Conservation (phyloP, 495 filamentous ascomycete species). For the Penicillium dipodomyicola region DNA sequence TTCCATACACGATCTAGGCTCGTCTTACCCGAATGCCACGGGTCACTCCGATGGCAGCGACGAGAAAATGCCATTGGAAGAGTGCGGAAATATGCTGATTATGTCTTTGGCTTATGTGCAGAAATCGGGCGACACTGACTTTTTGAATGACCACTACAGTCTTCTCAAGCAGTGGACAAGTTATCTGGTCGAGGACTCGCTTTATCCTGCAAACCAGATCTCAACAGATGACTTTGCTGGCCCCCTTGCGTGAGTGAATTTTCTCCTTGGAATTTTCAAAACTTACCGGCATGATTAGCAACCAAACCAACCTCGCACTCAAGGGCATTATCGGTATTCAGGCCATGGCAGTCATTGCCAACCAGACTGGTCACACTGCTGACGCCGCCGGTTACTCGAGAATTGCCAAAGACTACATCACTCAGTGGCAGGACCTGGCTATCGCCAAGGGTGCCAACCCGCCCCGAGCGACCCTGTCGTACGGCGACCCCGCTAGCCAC, state of each 20-base stretch:
- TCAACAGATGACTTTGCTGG: constrained; percentile 95
- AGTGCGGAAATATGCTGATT: constrained; percentile 94
- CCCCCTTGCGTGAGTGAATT: constrained; percentile 59
- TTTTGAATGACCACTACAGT: constrained; percentile 58
- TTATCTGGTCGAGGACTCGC: constrained; percentile 76
- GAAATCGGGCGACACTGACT: constrained; percentile 43
- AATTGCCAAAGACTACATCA: constrained; percentile 72
- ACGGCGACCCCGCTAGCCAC: constrained; percentile 50
- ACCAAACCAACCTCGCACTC: constrained; percentile 87
- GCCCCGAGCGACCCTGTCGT: constrained; percentile 78
- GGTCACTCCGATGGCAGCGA: constrained; percentile 79
- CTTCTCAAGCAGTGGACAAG: constrained; percentile 83
- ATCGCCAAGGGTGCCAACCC: constrained; percentile 64
- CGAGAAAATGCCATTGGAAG: constrained; percentile 90
- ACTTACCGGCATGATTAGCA: constrained; percentile 40
- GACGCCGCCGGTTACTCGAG: constrained; percentile 64
- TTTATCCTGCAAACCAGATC: constrained; percentile 82
- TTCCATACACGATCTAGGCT: constrained; percentile 87
- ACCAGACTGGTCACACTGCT: constrained; percentile 56
- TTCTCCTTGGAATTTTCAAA: not conserved
- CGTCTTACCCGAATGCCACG: constrained; percentile 83
- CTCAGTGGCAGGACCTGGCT: constrained; percentile 72
- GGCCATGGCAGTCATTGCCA: constrained; percentile 79
- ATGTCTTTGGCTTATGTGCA: constrained; percentile 74
- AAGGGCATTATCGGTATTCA: constrained; percentile 92